Percentiles rank a stretch among this genome's conserved stretches.
These are phyloP conservation scores for Zasmidium cellare DNA, from an alignment of 2,329 filamentous ascomycete genomes.

Conservation along the genomic window DNA sequence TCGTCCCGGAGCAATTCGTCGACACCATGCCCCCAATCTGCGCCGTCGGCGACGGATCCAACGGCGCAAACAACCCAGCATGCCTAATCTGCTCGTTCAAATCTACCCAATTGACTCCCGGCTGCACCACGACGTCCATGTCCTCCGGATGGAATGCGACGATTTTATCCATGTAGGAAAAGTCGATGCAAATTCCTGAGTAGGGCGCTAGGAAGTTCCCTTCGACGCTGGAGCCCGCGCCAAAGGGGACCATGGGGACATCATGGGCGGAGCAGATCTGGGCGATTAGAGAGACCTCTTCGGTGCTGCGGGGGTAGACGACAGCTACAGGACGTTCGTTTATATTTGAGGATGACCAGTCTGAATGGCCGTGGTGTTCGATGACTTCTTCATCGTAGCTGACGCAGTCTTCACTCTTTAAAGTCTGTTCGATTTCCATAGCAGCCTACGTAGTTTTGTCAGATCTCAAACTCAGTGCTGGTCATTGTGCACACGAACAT, in stretches of 20 bases:
- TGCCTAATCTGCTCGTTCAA: constrained; percentile 74
- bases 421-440: constrained; percentile 9
- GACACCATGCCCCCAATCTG: constrained; percentile 83
- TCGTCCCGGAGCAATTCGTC: constrained; percentile 72
- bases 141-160: constrained; percentile 78
- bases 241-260: constrained; percentile 25
- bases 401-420: constrained; percentile 17
- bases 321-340: constrained; percentile 20
- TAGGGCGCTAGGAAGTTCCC: constrained; percentile 86
- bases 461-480: too few relatives aligned
- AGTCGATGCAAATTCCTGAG: constrained; percentile 87
- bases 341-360: constrained; percentile 23
- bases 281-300: constrained; percentile 18
- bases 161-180: constrained; percentile 82
- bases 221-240: constrained; percentile 55
- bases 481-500: too few relatives aligned
- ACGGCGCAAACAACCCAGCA: constrained; percentile 82
- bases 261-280: constrained; percentile 14
- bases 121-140: constrained; percentile 91
- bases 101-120: constrained; percentile 88
- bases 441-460: constrained; percentile 14
- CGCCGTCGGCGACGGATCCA: constrained; percentile 76
- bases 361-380: constrained; percentile 22
- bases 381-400: constrained; percentile 25
- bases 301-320: constrained; percentile 18